A percentile compares a stretch with the other conserved stretches of the same genome.
phyloP scores from a whole-genome alignment of 192 early-diverging fungal genomes.

The Cetraspora pellucida region DNA sequence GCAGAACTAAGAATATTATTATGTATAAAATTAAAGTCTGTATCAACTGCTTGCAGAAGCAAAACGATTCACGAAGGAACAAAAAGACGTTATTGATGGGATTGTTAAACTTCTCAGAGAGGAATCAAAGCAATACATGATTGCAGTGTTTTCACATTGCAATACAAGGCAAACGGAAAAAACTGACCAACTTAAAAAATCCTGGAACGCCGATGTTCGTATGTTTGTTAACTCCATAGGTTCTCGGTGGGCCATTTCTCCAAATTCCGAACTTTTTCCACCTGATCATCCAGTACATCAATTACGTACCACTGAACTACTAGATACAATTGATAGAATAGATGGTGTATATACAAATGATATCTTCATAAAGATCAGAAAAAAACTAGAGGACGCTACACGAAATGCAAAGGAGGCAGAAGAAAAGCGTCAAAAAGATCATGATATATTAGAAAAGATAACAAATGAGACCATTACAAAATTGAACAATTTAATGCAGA shows the following conservation, averaged over 20 bases:
- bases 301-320: neutral
- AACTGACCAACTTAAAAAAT: neutral
- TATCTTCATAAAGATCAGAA: neutral
- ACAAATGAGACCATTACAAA: no score
- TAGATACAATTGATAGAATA: neutral
- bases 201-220: neutral
- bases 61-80: neutral
- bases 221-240: neutral
- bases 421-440: neutral
- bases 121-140: neutral
- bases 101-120: neutral
- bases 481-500: neutral
- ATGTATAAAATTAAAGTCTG: neutral
- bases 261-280: neutral
- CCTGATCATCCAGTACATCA: neutral
- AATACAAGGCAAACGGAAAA: neutral
- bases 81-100: neutral
- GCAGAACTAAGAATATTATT: no score
- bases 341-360: neutral
- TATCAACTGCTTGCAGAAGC: neutral
- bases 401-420: neutral
- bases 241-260: conserved; percentile 1
- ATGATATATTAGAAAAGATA: neutral
- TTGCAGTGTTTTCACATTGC: neutral
- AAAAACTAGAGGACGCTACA: neutral